A percentile compares a stretch with the other conserved stretches of the same genome.
phyloP scores from a whole-genome alignment of 1,284 basidiomycete species.

The Pseudozyma sp. region DNA sequence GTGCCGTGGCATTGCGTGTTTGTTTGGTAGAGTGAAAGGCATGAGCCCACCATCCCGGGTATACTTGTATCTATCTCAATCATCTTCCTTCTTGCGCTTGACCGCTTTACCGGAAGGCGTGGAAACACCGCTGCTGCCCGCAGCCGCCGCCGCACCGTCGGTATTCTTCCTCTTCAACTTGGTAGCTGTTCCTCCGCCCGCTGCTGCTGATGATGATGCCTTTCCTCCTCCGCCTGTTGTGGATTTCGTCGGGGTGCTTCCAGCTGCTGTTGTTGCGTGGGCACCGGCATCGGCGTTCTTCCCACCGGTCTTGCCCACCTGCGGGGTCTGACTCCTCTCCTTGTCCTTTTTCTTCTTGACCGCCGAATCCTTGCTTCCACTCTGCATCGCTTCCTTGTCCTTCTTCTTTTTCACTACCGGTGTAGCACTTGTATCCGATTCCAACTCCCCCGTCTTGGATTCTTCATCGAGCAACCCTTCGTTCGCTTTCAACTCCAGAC shows the following conservation, averaged over 20 bases:
- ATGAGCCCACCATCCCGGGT: neutral
- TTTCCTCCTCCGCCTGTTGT: slow-evolving; percentile 5
- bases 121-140: neutral
- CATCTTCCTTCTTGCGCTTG: slow-evolving; percentile 52
- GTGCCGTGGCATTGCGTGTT: too few species aligned
- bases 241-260: slow-evolving; percentile 10
- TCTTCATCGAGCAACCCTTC: slow-evolving; percentile 39
- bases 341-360: slow-evolving; percentile 35
- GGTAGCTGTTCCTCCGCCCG: slow-evolving; percentile 6
- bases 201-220: slow-evolving; percentile 1
- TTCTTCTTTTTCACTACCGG: neutral
- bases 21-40: too few species aligned
- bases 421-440: neutral
- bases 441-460: slow-evolving; percentile 31
- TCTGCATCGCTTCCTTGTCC: neutral
- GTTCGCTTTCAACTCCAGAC: slow-evolving; percentile 60
- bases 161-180: slow-evolving; percentile 47
- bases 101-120: slow-evolving; percentile 27
- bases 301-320: slow-evolving; percentile 9
- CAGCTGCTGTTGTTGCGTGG: slow-evolving; percentile 1
- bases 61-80: slow-evolving; percentile 11
- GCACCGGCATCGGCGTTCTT: slow-evolving; percentile 9
- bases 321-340: slow-evolving; percentile 25
- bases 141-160: slow-evolving; percentile 7
- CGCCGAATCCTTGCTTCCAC: neutral